Evolutionary conservation across 129 eudicot species (phyloP), one percentile per base, ranked within the genome.

Genomic region (Smallanthus sonchifolius): DNA sequence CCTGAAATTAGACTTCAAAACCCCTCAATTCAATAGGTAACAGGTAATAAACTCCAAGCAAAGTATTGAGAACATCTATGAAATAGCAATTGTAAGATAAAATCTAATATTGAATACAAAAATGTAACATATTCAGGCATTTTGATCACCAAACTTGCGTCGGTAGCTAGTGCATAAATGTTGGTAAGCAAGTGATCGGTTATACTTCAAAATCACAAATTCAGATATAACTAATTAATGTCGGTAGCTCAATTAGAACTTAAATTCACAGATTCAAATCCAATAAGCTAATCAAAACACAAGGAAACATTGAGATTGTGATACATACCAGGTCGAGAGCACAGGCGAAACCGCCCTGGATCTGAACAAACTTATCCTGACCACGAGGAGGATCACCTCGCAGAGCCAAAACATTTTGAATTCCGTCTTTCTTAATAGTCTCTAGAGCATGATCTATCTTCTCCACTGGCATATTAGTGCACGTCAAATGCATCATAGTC

Each of bases 371-470:
- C 87, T 83, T 91, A 61, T 91, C 99, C 92, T 95, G 99, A 0
- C 99, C 99, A 68, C 91, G 99, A 43, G 99, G 99, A 2, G 99
- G 99, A 64, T 95, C 99, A 3, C 99, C 99, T 10, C 99, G 83
- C 4, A 95, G 88, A 28, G 99, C 99, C 28, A 95, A 86, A 5
- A 95, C 97, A 80, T 95, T 95, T 81, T 91, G 99, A 44, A 95
- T 88, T 3, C 99, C 99, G 52, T 88, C 85, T 2, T 82, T 56
- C 84, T 87, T 91, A 47, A 95, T 88, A 13, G 96, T 80, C 62
- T 85, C 83, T 0, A 95, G 67, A 0, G 99, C 99, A 39, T 91
- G 97, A 38, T 95, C 99, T 67, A 95, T 86, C 84, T 91, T 88
- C 84, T 95, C 99, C 17, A 95, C 87, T 2, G 95, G 97, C 99